Evolutionary conservation across 176 grass and related monocot species (phyloP).

Genomic region (bread wheat (Triticum aestivum)): IWGSC_CS_RefSeq_v2.1 NC_057807.1:89305236-89305735

Average conservation of each 20-base stretch:
- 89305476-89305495: constrained; percentile 81
- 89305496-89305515: constrained; percentile 64
- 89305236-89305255: constrained; percentile 89
- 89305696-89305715: constrained; percentile 16
- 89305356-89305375: constrained; percentile 69
- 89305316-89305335: constrained; percentile 80
- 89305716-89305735: constrained; percentile 54
- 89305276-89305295: constrained; percentile 65
- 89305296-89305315: constrained; percentile 90
- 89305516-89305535: constrained; percentile 83
- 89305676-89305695: background rate
- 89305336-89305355: constrained; percentile 92
- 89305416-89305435: constrained; percentile 76
- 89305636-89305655: constrained; percentile 34
- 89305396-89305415: constrained; percentile 73
- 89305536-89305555: constrained; percentile 60
- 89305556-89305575: constrained; percentile 66
- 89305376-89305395: constrained; percentile 89
- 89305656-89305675: background rate
- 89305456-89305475: constrained; percentile 81
- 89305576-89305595: constrained; percentile 75
- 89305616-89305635: constrained; percentile 65
- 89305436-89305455: constrained; percentile 69
- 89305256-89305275: constrained; percentile 72
- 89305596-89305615: constrained; percentile 48